phyloP scores from a whole-genome alignment of 139 green algal genomes.

The Coelastrella sp. region DNA sequence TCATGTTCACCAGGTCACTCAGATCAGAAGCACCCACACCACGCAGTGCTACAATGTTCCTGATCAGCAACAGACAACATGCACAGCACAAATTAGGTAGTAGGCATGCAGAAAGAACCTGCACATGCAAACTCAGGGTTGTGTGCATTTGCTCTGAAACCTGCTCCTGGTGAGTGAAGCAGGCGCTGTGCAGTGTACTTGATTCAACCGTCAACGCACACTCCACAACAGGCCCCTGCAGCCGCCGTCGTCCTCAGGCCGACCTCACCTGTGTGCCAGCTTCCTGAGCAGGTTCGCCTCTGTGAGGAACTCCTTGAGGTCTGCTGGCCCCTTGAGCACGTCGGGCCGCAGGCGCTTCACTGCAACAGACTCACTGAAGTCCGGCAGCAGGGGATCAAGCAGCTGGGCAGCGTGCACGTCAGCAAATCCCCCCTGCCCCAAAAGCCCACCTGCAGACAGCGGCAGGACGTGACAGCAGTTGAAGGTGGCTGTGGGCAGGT shows the following conservation, averaged over 20 bases:
- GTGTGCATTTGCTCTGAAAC: too few relatives aligned
- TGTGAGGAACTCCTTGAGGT: conserved; percentile 76
- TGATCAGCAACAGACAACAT: conserved; percentile 33
- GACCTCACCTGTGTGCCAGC: conserved; percentile 64
- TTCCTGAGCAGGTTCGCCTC: conserved; percentile 79
- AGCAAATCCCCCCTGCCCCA: conserved; percentile 72
- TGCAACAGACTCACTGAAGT: conserved; percentile 61
- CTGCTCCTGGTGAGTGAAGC: too few relatives aligned
- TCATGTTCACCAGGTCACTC: conserved; percentile 54
- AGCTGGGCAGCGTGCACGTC: conserved; percentile 57
- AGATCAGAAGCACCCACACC: conserved; percentile 66
- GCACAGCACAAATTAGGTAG: not conserved
- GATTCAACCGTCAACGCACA: not conserved
- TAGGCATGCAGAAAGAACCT: not conserved
- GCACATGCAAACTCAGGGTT: not conserved
- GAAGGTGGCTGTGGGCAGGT: not conserved
- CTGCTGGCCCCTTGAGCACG: conserved; percentile 63
- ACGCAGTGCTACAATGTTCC: conserved; percentile 67
- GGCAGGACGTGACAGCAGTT: not conserved
- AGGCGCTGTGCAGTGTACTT: too few relatives aligned
- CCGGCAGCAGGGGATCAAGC: not conserved
- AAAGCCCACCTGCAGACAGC: conserved; percentile 33
- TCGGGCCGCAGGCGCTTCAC: conserved; percentile 77
- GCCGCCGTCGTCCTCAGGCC: not conserved
- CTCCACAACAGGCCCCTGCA: not conserved